A percentile compares a stretch with the other conserved stretches of the same genome.
Conservation (phyloP, 768 basidiomycete genomes). For the Phaffia australis region DNA sequence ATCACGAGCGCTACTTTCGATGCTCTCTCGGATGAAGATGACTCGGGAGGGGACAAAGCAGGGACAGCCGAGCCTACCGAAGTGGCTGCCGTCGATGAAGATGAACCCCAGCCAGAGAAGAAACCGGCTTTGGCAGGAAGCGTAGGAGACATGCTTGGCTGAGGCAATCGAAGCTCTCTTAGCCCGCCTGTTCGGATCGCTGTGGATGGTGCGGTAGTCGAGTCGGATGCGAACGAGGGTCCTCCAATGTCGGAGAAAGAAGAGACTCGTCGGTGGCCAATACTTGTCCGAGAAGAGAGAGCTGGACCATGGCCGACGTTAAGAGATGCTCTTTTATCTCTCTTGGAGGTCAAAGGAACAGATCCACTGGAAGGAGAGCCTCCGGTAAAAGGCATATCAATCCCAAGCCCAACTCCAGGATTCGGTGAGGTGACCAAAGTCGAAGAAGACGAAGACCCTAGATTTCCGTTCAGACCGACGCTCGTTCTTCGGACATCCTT, state of each 20-base stretch:
- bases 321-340: constrained; percentile 24
- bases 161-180: constrained; percentile 16
- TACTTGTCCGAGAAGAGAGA: neutral
- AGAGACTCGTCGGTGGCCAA: constrained; percentile 8
- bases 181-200: constrained; percentile 6
- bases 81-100: no score
- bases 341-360: constrained; percentile 8
- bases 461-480: neutral
- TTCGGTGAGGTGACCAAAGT: neutral
- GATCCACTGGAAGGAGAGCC: no score
- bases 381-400: neutral
- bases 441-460: neutral
- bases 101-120: no score
- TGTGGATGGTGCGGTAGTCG: neutral
- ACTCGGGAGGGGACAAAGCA: no score
- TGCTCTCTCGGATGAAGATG: no score
- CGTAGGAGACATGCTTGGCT: neutral
- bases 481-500: constrained; percentile 11
- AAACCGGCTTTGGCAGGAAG: no score
- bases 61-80: no score
- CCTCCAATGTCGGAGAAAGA: constrained; percentile 15
- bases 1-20: no score
- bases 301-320: constrained; percentile 10
- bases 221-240: neutral
- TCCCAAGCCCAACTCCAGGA: neutral